phyloP scores from a whole-genome alignment of 2,329 filamentous ascomycete species.

The Aureobasidium uvarum region DNA sequence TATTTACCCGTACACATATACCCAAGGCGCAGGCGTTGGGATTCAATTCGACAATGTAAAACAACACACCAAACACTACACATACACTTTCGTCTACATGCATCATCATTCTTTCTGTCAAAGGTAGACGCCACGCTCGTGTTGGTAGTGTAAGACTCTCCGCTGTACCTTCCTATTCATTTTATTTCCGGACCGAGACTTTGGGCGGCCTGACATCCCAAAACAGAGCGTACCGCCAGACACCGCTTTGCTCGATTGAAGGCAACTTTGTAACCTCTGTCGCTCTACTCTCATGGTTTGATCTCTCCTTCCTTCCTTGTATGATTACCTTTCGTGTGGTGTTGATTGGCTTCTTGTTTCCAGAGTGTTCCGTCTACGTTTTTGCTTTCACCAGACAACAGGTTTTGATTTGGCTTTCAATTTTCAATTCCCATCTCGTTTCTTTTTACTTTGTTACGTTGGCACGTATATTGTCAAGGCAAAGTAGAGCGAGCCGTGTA shows the following conservation, averaged over 20 bases:
- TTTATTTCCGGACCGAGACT: background rate
- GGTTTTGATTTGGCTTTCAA: background rate
- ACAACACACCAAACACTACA: background rate
- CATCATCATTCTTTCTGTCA: background rate
- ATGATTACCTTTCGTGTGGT: background rate
- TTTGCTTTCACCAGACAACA: background rate
- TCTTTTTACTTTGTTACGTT: background rate
- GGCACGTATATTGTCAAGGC: background rate
- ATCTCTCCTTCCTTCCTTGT: background rate
- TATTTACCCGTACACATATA: conserved; percentile 19
- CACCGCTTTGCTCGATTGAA: background rate
- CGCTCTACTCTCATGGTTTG: background rate
- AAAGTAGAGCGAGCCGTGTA: background rate
- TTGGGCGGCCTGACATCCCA: background rate
- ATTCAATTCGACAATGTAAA: background rate
- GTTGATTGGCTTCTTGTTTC: background rate
- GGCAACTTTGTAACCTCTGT: background rate
- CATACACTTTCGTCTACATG: background rate
- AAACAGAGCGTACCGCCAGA: background rate
- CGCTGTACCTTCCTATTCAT: background rate
- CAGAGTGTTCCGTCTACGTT: background rate
- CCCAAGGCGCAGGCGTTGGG: conserved; percentile 18
- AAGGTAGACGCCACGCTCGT: conserved; percentile 13
- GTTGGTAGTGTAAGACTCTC: background rate
- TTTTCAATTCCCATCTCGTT: background rate